Evolutionary conservation across 2,329 filamentous ascomycete genomes (phyloP).

Genomic region (Cladosporium sp.): DNA sequence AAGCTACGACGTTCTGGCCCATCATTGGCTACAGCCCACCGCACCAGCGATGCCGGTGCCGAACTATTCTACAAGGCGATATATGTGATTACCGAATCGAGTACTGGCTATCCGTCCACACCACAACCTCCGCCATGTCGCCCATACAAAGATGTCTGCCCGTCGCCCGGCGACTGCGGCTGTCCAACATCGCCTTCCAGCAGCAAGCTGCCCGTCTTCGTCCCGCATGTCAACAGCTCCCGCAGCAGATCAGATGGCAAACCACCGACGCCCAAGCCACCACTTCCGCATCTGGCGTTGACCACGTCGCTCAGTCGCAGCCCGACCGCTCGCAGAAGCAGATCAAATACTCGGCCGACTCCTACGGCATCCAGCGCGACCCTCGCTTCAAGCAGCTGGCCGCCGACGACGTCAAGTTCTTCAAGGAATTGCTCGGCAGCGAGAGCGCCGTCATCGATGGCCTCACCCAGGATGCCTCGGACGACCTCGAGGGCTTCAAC

Average conservation of each 20-base stretch:
- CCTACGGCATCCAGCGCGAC: constrained; percentile 77
- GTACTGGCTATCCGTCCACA: not conserved
- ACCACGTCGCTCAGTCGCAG: constrained; percentile 24
- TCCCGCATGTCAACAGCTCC: constrained; percentile 16
- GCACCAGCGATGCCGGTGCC: constrained; percentile 6
- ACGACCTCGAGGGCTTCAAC: constrained; percentile 90
- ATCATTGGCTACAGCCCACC: constrained; percentile 1
- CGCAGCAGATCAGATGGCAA: constrained; percentile 27
- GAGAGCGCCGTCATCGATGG: constrained; percentile 81
- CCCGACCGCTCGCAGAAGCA: constrained; percentile 33
- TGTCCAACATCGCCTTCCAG: constrained; percentile 30
- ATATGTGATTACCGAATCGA: not conserved
- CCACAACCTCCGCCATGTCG: constrained; percentile 6
- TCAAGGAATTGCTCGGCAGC: constrained; percentile 74
- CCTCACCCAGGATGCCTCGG: constrained; percentile 65
- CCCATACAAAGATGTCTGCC: constrained; percentile 18
- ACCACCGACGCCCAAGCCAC: constrained; percentile 25
- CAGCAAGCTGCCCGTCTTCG: constrained; percentile 25
- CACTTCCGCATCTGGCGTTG: constrained; percentile 28
- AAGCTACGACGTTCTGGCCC: not conserved
- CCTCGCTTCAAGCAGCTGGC: constrained; percentile 69
- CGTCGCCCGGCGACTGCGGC: constrained; percentile 28
- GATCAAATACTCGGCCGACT: constrained; percentile 78
- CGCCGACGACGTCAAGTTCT: constrained; percentile 74
- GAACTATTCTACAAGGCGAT: not conserved